Conservation (phyloP, 2,329 filamentous ascomycete genomes). For the Fonsecaea pedrosoi region DNA sequence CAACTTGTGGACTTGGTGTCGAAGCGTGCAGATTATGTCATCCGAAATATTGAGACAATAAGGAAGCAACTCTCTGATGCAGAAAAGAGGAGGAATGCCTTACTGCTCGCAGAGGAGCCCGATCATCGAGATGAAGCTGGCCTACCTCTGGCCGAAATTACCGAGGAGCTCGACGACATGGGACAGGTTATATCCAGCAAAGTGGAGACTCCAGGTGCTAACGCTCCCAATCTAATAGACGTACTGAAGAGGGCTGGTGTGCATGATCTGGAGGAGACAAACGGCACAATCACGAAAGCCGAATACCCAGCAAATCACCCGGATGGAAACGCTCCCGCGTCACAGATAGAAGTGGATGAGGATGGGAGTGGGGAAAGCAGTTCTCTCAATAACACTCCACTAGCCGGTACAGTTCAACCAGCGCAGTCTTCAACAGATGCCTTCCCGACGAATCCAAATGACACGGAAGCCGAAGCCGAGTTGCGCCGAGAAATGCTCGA, state of each 20-base stretch:
- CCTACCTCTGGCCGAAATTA: conserved; percentile 84
- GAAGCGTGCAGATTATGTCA: conserved; percentile 86
- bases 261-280: conserved; percentile 51
- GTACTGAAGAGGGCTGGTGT: conserved; percentile 79
- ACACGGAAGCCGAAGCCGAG: conserved; percentile 79
- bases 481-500: conserved; percentile 87
- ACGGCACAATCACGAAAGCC: conserved; percentile 30
- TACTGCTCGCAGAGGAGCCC: conserved; percentile 65
- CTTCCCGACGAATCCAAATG: conserved; percentile 54
- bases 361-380: conserved; percentile 1
- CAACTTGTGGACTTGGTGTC: conserved; percentile 73
- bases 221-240: conserved; percentile 71
- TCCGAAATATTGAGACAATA: conserved; percentile 76
- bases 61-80: conserved; percentile 73
- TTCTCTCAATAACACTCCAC: background rate
- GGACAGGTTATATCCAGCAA: conserved; percentile 78
- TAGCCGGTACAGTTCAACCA: background rate
- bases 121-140: conserved; percentile 71
- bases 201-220: conserved; percentile 70
- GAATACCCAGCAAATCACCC: conserved; percentile 14
- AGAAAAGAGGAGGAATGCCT: conserved; percentile 72
- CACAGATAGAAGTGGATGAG: background rate
- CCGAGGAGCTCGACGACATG: conserved; percentile 89
- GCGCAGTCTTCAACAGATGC: background rate
- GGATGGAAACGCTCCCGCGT: background rate